phyloP scores from a whole-genome alignment of 768 basidiomycete species.

The Termitomyces heimii region DNA sequence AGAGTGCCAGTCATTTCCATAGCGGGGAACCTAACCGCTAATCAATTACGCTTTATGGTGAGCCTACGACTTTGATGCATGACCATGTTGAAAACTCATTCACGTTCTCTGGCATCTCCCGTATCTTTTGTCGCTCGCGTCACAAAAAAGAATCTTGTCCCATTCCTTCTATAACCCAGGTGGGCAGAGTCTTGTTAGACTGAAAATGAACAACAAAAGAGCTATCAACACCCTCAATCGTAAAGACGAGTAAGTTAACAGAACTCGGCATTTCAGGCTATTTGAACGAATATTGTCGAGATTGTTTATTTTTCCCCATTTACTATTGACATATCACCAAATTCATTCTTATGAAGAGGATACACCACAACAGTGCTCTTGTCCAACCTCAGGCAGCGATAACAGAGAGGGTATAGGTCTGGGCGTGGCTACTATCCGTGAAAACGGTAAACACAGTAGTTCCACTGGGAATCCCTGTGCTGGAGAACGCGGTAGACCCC shows the following conservation, averaged over 20 bases:
- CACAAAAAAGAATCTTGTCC: slow-evolving; percentile 40
- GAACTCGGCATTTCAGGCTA: slow-evolving; percentile 35
- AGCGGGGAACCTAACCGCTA: too few relatives aligned
- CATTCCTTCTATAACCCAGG: slow-evolving; percentile 25
- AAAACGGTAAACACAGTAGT: slow-evolving; percentile 33
- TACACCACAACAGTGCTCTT: neutral
- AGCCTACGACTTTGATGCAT: slow-evolving; percentile 57
- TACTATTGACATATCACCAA: neutral
- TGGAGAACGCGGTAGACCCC: slow-evolving; percentile 46
- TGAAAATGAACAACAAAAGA: slow-evolving; percentile 41
- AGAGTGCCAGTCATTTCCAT: too few relatives aligned
- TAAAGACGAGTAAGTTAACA: slow-evolving; percentile 38
- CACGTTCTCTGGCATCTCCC: slow-evolving; percentile 28
- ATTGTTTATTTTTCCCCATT: neutral
- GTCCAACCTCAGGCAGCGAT: slow-evolving; percentile 21
- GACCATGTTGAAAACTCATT: slow-evolving; percentile 41
- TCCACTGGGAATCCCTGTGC: slow-evolving; percentile 47
- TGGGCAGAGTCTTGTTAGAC: slow-evolving; percentile 27
- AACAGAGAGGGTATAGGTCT: slow-evolving; percentile 34
- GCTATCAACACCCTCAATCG: slow-evolving; percentile 38
- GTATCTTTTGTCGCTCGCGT: slow-evolving; percentile 58
- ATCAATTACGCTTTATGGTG: slow-evolving; percentile 40
- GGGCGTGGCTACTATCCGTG: slow-evolving; percentile 25
- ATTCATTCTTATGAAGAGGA: neutral
- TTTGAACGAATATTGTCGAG: neutral